Percentiles rank a stretch among this genome's conserved stretches.
Conservation (phyloP, 1,284 basidiomycete species). For the Pascua sp. region DNA sequence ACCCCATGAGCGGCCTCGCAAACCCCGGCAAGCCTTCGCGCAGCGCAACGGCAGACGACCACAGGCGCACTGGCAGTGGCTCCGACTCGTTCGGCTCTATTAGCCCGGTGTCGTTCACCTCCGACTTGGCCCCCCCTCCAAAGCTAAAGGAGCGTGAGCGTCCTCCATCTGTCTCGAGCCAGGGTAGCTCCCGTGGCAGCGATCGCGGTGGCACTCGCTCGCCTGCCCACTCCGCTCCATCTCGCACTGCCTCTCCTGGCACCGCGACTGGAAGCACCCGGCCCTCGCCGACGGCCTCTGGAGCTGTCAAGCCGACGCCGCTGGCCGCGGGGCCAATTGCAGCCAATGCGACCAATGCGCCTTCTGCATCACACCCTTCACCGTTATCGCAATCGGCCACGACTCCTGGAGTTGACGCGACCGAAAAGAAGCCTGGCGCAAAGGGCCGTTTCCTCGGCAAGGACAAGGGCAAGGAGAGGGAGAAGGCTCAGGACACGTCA, state of each 20-base stretch:
- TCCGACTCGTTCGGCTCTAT: not conserved
- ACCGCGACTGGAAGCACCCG: conserved; percentile 1
- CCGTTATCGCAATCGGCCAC: conserved; percentile 29
- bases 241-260: conserved; percentile 1
- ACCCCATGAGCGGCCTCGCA: not conserved
- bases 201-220: not conserved
- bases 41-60: conserved; percentile 4
- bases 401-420: conserved; percentile 12
- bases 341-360: conserved; percentile 14
- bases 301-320: conserved; percentile 16
- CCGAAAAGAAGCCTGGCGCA: conserved; percentile 49
- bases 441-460: conserved; percentile 62
- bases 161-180: conserved; percentile 15
- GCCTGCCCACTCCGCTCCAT: not conserved
- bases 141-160: conserved; percentile 10
- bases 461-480: conserved; percentile 25
- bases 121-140: conserved; percentile 13
- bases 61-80: conserved; percentile 6
- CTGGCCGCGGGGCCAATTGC: conserved; percentile 38
- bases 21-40: conserved; percentile 2
- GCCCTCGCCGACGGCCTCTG: conserved; percentile 2
- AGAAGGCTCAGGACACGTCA: conserved; percentile 3
- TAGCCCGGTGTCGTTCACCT: not conserved
- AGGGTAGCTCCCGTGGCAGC: conserved; percentile 6
- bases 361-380: conserved; percentile 24